Conservation (phyloP, 495 filamentous ascomycete genomes). For the Trichodelitschia bisporula region DNA sequence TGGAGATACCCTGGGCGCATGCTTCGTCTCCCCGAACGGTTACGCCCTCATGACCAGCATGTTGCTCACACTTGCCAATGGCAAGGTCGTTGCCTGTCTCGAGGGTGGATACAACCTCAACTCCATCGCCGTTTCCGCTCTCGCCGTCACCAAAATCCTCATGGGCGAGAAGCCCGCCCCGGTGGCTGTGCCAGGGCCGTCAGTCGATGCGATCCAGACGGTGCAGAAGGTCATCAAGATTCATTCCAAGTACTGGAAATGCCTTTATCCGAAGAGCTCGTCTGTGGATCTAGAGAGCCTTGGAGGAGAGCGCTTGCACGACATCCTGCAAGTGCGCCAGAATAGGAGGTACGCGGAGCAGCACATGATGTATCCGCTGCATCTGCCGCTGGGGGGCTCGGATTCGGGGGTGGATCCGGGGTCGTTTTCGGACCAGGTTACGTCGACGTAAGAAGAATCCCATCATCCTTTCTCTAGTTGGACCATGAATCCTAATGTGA, state of each 20-base stretch:
- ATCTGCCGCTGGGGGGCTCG: too few species aligned
- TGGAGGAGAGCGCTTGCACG: constrained; percentile 30
- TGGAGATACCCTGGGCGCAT: constrained; percentile 77
- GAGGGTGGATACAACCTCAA: constrained; percentile 88
- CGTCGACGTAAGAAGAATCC: constrained; percentile 38
- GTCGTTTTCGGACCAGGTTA: constrained; percentile 70
- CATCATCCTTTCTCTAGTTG: not conserved
- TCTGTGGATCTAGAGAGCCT: constrained; percentile 12
- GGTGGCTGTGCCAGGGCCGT: constrained; percentile 24
- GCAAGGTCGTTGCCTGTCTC: constrained; percentile 75
- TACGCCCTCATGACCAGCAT: constrained; percentile 99
- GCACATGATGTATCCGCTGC: constrained; percentile 48
- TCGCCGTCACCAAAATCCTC: constrained; percentile 74
- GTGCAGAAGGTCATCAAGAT: constrained; percentile 27
- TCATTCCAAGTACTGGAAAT: constrained; percentile 33
- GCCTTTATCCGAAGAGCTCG: constrained; percentile 31
- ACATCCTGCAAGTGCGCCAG: constrained; percentile 55
- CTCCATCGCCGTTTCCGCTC: constrained; percentile 74
- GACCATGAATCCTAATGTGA: constrained; percentile 5
- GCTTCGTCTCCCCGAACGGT: constrained; percentile 69
- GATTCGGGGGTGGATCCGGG: constrained; percentile 38
- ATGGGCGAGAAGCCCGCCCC: constrained; percentile 85
- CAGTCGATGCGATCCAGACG: constrained; percentile 21
- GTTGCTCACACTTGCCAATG: constrained; percentile 85
- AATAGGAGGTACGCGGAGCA: constrained; percentile 38